Conservation (phyloP, 75 land plant species). For the Isoetes taiwanensis region DNA sequence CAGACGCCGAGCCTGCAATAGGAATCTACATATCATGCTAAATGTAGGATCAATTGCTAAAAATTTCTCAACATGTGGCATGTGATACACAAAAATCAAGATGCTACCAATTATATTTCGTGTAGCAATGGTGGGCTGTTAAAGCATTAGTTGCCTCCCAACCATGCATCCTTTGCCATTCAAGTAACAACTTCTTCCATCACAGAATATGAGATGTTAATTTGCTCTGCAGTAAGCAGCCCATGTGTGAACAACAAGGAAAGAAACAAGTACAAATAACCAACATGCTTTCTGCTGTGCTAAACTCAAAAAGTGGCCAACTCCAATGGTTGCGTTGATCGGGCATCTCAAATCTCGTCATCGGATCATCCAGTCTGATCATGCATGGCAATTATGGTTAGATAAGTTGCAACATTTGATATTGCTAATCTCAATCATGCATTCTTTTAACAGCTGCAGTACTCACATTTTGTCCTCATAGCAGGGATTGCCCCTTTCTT, state of each 20-base stretch:
- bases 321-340: conserved; percentile 88
- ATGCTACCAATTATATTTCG: conserved; percentile 32
- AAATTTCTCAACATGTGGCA: neutral
- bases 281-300: conserved; percentile 45
- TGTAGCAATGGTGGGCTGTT: conserved; percentile 97
- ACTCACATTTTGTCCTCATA: conserved; percentile 62
- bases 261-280: neutral
- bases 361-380: conserved; percentile 62
- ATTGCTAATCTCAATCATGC: no score
- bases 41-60: neutral
- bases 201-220: conserved; percentile 33
- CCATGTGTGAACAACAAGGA: neutral
- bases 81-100: neutral
- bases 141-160: conserved; percentile 40
- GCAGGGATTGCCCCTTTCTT: conserved; percentile 29
- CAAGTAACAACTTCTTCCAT: conserved; percentile 49
- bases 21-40: no score
- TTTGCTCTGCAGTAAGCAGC: conserved; percentile 35
- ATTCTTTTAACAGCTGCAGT: neutral
- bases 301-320: conserved; percentile 74
- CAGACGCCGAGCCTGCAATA: conserved; percentile 51
- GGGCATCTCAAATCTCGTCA: conserved; percentile 83
- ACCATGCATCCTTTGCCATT: conserved; percentile 46
- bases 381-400: neutral
- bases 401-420: neutral